Conservation (phyloP, 78 protist genomes). For the Ministeria vibrans region DNA sequence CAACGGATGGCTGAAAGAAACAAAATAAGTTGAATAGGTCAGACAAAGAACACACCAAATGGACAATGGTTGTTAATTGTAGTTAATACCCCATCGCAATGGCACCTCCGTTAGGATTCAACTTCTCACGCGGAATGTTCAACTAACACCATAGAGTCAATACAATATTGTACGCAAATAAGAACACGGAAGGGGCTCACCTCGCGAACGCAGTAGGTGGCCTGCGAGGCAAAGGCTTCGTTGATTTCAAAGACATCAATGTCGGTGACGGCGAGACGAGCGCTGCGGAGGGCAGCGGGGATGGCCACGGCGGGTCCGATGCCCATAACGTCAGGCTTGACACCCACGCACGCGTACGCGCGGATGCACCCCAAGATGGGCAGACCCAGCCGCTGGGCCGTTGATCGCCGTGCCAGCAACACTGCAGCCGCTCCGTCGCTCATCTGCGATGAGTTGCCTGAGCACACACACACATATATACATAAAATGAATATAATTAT, state of each 20-base stretch:
- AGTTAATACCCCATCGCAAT: too few species aligned
- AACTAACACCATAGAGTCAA: too few species aligned
- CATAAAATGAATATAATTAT: too few species aligned
- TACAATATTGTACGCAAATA: too few species aligned
- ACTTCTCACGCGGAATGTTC: slow-evolving; percentile 44
- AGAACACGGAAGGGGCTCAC: too few species aligned
- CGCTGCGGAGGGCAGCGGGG: slow-evolving; percentile 60
- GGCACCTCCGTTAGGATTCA: slow-evolving; percentile 96
- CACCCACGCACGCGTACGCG: slow-evolving; percentile 40
- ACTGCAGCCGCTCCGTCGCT: slow-evolving; percentile 67
- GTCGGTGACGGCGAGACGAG: slow-evolving; percentile 71
- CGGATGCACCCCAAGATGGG: slow-evolving; percentile 28
- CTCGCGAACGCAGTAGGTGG: slow-evolving; percentile 39
- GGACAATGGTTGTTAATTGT: too few species aligned
- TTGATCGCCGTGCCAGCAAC: slow-evolving; percentile 29
- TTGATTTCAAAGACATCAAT: slow-evolving; percentile 88
- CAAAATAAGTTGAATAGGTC: too few species aligned
- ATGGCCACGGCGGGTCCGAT: slow-evolving; percentile 80
- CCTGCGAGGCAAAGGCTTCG: slow-evolving; percentile 89
- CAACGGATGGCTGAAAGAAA: slow-evolving; percentile 98
- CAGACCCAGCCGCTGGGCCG: slow-evolving; percentile 37
- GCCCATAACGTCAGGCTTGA: slow-evolving; percentile 65
- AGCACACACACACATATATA: background rate
- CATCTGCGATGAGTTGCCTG: slow-evolving; percentile 48
- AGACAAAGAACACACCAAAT: too few species aligned